A percentile compares a stretch with the other conserved stretches of the same genome.
These are phyloP conservation scores for Kwoniella botswanensis DNA, from an alignment of 768 basidiomycete genomes.

Conservation along the genomic window DNA sequence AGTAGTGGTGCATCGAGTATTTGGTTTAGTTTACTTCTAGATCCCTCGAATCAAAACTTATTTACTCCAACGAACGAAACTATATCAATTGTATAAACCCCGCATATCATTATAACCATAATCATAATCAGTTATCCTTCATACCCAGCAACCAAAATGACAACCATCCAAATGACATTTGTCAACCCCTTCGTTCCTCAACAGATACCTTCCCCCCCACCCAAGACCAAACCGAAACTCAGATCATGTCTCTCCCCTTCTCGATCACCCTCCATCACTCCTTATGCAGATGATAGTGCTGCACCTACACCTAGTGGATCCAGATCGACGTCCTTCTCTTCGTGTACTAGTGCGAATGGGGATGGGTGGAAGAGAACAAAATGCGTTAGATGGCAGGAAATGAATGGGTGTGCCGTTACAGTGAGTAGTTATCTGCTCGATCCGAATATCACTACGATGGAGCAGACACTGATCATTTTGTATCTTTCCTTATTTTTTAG, in stretches of 20 bases:
- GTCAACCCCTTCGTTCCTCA: neutral
- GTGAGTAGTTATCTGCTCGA: too few species aligned
- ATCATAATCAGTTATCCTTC: neutral
- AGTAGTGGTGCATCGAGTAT: too few species aligned
- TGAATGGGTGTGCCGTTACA: conserved; percentile 39
- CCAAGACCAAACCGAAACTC: conserved; percentile 10
- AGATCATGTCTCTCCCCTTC: conserved; percentile 30
- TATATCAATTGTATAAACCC: conserved; percentile 8
- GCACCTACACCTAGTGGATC: conserved; percentile 23
- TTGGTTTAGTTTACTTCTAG: neutral
- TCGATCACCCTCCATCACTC: conserved; percentile 10
- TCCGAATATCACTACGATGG: too few species aligned
- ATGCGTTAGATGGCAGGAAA: conserved; percentile 47
- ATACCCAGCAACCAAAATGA: conserved; percentile 3
- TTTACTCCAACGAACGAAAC: neutral
- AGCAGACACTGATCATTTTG: too few species aligned
- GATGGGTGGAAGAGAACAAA: conserved; percentile 39
- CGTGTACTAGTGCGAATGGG: conserved; percentile 19
- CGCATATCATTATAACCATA: neutral
- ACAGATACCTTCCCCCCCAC: too few species aligned
- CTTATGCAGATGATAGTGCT: neutral
- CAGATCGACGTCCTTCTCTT: conserved; percentile 36
- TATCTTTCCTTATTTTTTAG: too few species aligned
- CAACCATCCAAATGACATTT: conserved; percentile 1
- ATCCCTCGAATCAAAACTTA: neutral